Evolutionary conservation across 2,329 filamentous ascomycete species (phyloP).

Genomic region (Aspergillus spinulosporus): DNA sequence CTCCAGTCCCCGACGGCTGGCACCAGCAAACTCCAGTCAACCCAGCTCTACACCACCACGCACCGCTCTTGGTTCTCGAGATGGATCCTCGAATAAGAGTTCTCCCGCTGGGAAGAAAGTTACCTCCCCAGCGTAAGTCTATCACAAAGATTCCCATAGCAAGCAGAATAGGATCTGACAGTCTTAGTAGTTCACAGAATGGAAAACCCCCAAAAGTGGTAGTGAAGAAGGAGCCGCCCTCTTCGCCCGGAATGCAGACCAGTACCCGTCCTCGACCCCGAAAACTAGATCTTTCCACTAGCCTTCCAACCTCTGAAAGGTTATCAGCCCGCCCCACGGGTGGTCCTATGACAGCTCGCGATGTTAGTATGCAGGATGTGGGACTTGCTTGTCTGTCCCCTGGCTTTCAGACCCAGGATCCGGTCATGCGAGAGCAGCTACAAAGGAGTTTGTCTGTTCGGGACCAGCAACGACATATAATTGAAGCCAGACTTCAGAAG

Average conservation of each 20-base stretch:
- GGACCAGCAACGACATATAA: conserved; percentile 92
- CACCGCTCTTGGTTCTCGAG: conserved; percentile 33
- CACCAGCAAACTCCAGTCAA: conserved; percentile 37
- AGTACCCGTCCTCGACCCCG: conserved; percentile 55
- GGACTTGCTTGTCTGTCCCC: conserved; percentile 93
- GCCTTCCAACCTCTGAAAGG: conserved; percentile 46
- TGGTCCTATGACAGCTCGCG: conserved; percentile 70
- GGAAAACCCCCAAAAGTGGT: conserved; percentile 73
- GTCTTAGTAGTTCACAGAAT: conserved; percentile 32
- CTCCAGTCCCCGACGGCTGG: conserved; percentile 46
- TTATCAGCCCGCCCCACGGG: conserved; percentile 67
- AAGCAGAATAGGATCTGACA: conserved; percentile 19
- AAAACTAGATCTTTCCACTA: conserved; percentile 49
- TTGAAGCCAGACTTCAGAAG: conserved; percentile 86
- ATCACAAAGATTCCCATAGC: neutral
- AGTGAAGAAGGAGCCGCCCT: conserved; percentile 89
- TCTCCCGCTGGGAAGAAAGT: conserved; percentile 40
- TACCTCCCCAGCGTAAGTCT: conserved; percentile 51
- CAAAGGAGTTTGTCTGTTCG: conserved; percentile 91
- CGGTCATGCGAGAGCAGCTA: conserved; percentile 92
- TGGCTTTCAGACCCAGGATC: conserved; percentile 93
- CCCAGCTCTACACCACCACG: conserved; percentile 38
- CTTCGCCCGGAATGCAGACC: conserved; percentile 73
- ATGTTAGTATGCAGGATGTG: conserved; percentile 85
- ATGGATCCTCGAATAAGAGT: conserved; percentile 36